A percentile compares a stretch with the other conserved stretches of the same genome.
Evolutionary conservation across 352 stramenopile genomes (phyloP).

Genomic region (Globisporangium mamillatum): DNA sequence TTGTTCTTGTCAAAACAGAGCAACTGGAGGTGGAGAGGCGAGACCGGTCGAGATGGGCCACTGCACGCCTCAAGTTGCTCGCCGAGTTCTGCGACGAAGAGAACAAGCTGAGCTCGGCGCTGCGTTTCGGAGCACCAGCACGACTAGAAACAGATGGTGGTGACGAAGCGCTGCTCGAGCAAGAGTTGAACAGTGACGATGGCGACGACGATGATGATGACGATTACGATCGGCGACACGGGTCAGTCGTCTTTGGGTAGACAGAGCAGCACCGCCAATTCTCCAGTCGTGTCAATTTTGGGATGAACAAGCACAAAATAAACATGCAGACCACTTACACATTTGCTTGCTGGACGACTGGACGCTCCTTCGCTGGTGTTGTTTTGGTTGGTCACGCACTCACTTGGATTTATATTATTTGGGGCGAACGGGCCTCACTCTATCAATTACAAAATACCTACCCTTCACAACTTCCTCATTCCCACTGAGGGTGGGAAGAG

Average conservation of each 20-base stretch:
- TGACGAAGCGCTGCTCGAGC: background rate
- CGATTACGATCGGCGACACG: constrained; percentile 18
- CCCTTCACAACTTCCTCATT: constrained; percentile 5
- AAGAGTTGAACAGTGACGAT: constrained; percentile 4
- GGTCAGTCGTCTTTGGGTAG: constrained; percentile 38
- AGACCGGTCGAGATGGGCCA: constrained; percentile 67
- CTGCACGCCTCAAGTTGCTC: constrained; percentile 61
- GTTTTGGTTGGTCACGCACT: constrained; percentile 1
- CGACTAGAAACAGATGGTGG: background rate
- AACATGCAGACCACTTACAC: constrained; percentile 4
- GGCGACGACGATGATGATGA: constrained; percentile 10
- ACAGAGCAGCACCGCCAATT: background rate
- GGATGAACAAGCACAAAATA: background rate
- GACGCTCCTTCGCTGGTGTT: background rate
- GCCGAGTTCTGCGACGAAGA: constrained; percentile 83
- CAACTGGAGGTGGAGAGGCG: constrained; percentile 60
- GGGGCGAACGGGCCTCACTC: background rate
- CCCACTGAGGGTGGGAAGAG: background rate
- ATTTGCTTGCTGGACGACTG: background rate
- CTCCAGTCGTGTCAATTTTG: background rate
- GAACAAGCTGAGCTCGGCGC: constrained; percentile 52
- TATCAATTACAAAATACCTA: constrained; percentile 13
- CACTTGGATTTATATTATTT: constrained; percentile 14
- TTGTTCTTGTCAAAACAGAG: constrained; percentile 25
- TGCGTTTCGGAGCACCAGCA: constrained; percentile 14